A percentile compares a stretch with the other conserved stretches of the same genome.
phyloP scores from a whole-genome alignment of 305 asterid genomes.

The Fraxinus xanthoxyloides region DNA sequence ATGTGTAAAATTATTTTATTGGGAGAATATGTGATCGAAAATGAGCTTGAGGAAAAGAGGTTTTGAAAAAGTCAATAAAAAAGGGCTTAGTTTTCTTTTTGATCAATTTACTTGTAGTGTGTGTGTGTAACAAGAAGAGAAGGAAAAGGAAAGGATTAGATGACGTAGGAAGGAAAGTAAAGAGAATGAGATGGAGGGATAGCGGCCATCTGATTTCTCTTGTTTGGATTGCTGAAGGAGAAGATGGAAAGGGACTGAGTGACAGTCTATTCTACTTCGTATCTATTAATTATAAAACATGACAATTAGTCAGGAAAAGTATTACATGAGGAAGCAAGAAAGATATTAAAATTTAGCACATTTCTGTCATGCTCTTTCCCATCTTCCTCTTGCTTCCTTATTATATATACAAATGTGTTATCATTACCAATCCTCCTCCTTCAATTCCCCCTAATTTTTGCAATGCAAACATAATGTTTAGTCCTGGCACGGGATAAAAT shows the following conservation, averaged over 20 bases:
- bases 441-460: not conserved
- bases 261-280: not conserved
- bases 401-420: not conserved
- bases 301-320: not conserved
- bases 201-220: constrained; percentile 5
- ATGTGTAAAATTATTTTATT: too few species aligned
- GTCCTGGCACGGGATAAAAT: constrained; percentile 8
- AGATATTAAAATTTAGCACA: not conserved
- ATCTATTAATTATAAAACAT: not conserved
- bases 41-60: not conserved
- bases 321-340: not conserved
- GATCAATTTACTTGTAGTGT: not conserved
- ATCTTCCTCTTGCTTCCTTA: not conserved
- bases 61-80: not conserved
- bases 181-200: constrained; percentile 1
- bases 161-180: not conserved
- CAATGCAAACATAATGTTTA: not conserved
- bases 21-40: not conserved
- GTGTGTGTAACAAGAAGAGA: constrained; percentile 3
- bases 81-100: not conserved
- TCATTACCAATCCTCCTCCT: not conserved
- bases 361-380: constrained; percentile 4
- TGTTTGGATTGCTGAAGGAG: not conserved
- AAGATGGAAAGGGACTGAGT: not conserved
- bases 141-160: not conserved